Evolutionary conservation across 31 red algal genomes (phyloP).

Genomic region (Odonthalia washingtoniensis): DNA sequence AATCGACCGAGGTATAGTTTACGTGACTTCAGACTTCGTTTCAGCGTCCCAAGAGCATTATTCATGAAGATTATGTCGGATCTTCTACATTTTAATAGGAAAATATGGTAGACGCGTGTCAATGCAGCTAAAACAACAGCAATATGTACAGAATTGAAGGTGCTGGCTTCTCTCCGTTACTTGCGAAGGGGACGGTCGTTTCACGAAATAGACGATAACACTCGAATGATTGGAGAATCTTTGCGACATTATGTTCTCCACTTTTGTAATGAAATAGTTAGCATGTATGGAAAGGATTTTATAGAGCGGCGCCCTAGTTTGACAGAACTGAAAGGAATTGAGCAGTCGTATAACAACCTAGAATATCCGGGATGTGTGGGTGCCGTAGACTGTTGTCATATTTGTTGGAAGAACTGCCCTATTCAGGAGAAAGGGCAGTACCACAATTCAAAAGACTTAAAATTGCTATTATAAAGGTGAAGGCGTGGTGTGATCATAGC

Average conservation of each 20-base stretch:
- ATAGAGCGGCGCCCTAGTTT: background rate
- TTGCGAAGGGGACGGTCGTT: background rate
- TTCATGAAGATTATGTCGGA: background rate
- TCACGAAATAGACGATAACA: background rate
- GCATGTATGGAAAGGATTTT: background rate
- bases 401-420: too few species aligned
- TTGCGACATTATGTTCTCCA: background rate
- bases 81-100: background rate
- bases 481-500: background rate
- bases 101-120: background rate
- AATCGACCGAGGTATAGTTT: background rate
- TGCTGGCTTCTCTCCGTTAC: background rate
- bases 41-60: background rate
- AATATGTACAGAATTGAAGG: background rate
- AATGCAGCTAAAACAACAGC: background rate
- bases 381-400: too few species aligned
- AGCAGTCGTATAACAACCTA: background rate
- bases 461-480: background rate
- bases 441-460: constrained; percentile 13
- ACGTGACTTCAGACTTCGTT: background rate
- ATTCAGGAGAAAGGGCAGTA: background rate
- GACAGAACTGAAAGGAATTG: background rate
- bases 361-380: background rate
- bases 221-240: background rate
- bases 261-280: background rate